A percentile compares a stretch with the other conserved stretches of the same genome.
Evolutionary conservation across 805 yeast species (phyloP).

Genomic region (Starmerella floricola): DNA sequence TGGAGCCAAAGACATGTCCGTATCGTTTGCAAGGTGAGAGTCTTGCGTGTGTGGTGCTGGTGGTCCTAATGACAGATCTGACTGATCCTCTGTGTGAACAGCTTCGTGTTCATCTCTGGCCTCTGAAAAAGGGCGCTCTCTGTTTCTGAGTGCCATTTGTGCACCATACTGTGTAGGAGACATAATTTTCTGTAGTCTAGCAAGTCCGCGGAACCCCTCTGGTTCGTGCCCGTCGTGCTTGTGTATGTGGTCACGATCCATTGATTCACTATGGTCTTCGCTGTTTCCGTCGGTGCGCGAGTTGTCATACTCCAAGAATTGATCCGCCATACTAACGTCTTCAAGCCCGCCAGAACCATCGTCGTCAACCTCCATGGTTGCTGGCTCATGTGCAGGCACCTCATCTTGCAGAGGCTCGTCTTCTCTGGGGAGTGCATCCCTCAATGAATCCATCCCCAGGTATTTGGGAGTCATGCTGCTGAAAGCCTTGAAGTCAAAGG

Average conservation of each 20-base stretch:
- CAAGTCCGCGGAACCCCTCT: too few species aligned
- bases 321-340: conserved; percentile 13
- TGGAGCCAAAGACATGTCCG: too few species aligned
- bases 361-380: neutral
- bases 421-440: conserved; percentile 1
- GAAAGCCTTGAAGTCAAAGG: conserved; percentile 12
- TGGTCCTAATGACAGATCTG: too few species aligned
- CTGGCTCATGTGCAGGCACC: neutral
- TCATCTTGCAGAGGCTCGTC: conserved; percentile 3
- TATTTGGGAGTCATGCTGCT: conserved; percentile 11
- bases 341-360: neutral
- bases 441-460: conserved; percentile 15
- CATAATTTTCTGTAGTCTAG: conserved; percentile 5
- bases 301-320: neutral
- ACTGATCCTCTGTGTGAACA: neutral
- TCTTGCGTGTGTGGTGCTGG: too few species aligned
- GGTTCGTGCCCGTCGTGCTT: too few species aligned
- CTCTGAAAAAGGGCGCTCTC: too few species aligned
- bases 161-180: conserved; percentile 22
- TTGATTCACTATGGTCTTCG: too few species aligned
- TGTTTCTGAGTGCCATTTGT: conserved; percentile 12
- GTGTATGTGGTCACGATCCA: too few species aligned
- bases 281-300: neutral
- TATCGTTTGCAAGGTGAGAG: too few species aligned
- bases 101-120: too few species aligned